Conservation (phyloP, 306 rosid genomes). For the Morella rubra region DNA sequence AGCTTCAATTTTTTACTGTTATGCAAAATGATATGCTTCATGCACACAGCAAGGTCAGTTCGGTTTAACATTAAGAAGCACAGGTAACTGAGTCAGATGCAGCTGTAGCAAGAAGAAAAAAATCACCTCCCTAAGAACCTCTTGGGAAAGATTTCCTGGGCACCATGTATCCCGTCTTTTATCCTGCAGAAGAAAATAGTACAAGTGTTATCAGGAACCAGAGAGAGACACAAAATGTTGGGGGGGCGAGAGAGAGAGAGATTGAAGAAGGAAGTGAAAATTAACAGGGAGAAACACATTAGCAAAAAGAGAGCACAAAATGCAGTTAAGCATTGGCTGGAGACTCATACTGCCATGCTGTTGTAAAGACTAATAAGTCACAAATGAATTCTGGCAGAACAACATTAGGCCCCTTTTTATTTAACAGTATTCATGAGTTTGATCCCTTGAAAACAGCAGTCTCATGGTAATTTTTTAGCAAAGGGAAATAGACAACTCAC, state of each 20-base stretch:
- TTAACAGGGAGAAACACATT: neutral
- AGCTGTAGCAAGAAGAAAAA: slow-evolving; percentile 26
- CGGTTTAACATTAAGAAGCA: slow-evolving; percentile 17
- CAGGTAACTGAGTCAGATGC: slow-evolving; percentile 19
- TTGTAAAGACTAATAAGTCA: neutral
- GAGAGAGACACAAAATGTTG: too few relatives aligned
- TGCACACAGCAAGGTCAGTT: too few relatives aligned
- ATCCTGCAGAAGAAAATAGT: slow-evolving; percentile 56
- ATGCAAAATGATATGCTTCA: too few relatives aligned
- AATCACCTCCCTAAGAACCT: slow-evolving; percentile 53
- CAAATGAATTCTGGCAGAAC: neutral
- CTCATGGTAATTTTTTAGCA: too few relatives aligned
- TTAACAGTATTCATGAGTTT: neutral
- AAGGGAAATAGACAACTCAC: too few relatives aligned
- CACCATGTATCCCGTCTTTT: slow-evolving; percentile 98
- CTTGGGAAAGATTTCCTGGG: slow-evolving; percentile 60
- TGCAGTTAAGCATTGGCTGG: neutral
- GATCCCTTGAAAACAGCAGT: neutral
- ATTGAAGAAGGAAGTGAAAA: neutral
- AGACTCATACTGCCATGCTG: neutral
- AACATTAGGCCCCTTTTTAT: neutral
- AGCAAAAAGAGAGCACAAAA: neutral
- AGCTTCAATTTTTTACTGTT: too few relatives aligned
- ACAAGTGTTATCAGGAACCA: slow-evolving; percentile 32
- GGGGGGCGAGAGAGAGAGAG: too few relatives aligned